phyloP scores from a whole-genome alignment of 2,329 filamentous ascomycete species.

The Exserohilum turcica region DNA sequence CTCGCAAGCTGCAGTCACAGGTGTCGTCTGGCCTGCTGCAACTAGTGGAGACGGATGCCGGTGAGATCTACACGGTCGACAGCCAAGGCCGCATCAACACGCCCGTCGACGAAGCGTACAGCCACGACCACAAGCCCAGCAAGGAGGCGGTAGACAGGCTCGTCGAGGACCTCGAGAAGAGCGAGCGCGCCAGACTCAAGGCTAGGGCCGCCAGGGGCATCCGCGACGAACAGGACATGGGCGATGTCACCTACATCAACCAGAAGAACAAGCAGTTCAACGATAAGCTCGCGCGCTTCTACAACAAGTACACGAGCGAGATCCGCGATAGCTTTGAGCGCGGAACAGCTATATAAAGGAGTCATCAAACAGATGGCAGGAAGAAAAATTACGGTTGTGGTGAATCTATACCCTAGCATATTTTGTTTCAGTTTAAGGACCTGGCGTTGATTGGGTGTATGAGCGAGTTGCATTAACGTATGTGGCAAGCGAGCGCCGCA shows the following conservation, averaged over 20 bases:
- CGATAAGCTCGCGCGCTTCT: conserved; percentile 92
- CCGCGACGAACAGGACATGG: conserved; percentile 72
- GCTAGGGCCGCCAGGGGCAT: conserved; percentile 81
- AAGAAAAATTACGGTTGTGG: neutral
- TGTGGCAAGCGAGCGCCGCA: too few species aligned
- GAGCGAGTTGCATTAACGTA: too few species aligned
- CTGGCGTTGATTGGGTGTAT: conserved; percentile 8
- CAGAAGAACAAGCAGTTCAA: conserved; percentile 99
- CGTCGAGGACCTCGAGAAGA: conserved; percentile 83
- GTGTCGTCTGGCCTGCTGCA: conserved; percentile 84
- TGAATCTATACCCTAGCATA: conserved; percentile 36
- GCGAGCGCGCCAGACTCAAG: conserved; percentile 84
- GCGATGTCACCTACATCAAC: conserved; percentile 98
- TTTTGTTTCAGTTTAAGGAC: neutral
- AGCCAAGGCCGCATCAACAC: conserved; percentile 89
- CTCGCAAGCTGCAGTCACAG: conserved; percentile 80
- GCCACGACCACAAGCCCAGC: conserved; percentile 83
- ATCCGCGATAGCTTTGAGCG: conserved; percentile 97
- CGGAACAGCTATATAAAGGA: conserved; percentile 81
- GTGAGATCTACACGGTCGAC: conserved; percentile 89
- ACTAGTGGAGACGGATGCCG: conserved; percentile 90
- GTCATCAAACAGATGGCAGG: neutral
- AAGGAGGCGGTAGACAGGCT: conserved; percentile 86
- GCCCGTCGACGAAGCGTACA: conserved; percentile 79
- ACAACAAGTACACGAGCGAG: conserved; percentile 97